Base-by-base conservation (phyloP, 257 asterid species). In the Agastache rugosa region DNA sequence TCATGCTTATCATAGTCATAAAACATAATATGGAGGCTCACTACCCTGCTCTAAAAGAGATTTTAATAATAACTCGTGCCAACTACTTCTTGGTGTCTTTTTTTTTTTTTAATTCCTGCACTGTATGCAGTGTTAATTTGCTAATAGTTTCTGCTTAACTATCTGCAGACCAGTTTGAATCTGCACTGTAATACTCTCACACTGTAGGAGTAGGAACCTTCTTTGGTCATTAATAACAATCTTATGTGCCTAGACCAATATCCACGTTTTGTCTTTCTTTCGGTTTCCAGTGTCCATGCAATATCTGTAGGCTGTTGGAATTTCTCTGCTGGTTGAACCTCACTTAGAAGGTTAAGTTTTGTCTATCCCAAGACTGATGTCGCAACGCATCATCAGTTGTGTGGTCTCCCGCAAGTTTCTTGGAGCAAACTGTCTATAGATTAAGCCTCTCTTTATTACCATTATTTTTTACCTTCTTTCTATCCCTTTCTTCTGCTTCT, bases 321-420 rank as follows among this genome's bases (percentile, higher is more conserved):
- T 66, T 47, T 47, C 17, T 48, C 50, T 78, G 69, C 61, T 53
- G 31, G 50, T 69, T 41, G 72, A 1, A 39, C 65, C 27, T 67
- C 37, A 61, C n/a, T 12, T n/a, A n/a, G 34, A 62, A 58, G 67
- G 42, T 62, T 31, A 20, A 8, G 67, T 64, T 64, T 63, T 72
- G 56, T 58, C 37, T 71, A 16, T 47, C 44, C 31, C 15, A 5
- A 42, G 29, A 41, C 72, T 48, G 17, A 9, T 53, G 0, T 37
- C 58, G 23, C 22, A 12, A 14, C 54, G 63, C 53, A 51, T 63
- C 73, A 11, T 53, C 20, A 3, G 17, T 60, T 31, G 19, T 23
- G 66, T 34, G 65, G 16, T 69, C 23, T 50, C 10, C 34, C 56
- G 23, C 25, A 20, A 10, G 62, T 55, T 66, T 75, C 19, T 34